A percentile compares a stretch with the other conserved stretches of the same genome.
phyloP scores from a whole-genome alignment of 768 basidiomycete genomes.

The Cyathus striatus region DNA sequence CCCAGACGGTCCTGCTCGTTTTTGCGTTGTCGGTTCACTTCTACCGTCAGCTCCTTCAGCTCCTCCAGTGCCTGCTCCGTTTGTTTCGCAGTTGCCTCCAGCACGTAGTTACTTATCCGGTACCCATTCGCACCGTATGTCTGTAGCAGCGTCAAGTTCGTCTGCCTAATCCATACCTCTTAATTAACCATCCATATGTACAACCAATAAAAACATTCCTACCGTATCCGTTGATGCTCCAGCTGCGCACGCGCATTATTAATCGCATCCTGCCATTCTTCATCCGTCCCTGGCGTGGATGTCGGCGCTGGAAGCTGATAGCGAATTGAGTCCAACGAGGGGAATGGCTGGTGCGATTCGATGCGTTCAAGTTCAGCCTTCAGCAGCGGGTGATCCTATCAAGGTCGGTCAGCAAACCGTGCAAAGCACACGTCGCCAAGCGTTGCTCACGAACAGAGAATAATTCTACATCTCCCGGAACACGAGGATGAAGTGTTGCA shows the following conservation, averaged over 20 bases:
- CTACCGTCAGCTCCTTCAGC: conserved; percentile 71
- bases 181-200: too few species aligned
- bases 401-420: conserved; percentile 7
- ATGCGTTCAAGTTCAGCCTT: conserved; percentile 72
- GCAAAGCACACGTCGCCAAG: too few species aligned
- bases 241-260: conserved; percentile 78
- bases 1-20: conserved; percentile 80
- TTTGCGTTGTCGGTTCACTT: conserved; percentile 86
- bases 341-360: conserved; percentile 60
- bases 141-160: conserved; percentile 77
- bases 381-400: conserved; percentile 63
- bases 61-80: conserved; percentile 72
- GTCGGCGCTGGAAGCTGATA: conserved; percentile 72
- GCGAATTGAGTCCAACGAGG: conserved; percentile 64
- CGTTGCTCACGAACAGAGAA: conserved; percentile 70
- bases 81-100: conserved; percentile 73
- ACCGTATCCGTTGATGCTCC: conserved; percentile 84
- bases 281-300: conserved; percentile 57
- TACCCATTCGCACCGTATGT: conserved; percentile 89
- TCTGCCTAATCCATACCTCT: conserved; percentile 51
- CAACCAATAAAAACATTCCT: too few species aligned
- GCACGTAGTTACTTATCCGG: conserved; percentile 85
- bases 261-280: conserved; percentile 72
- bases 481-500: conserved; percentile 58
- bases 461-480: conserved; percentile 60